Evolutionary conservation across 345 rosid species (phyloP), one percentile per base, ranked within the genome.

Genomic region (Passiflora organensis): DNA sequence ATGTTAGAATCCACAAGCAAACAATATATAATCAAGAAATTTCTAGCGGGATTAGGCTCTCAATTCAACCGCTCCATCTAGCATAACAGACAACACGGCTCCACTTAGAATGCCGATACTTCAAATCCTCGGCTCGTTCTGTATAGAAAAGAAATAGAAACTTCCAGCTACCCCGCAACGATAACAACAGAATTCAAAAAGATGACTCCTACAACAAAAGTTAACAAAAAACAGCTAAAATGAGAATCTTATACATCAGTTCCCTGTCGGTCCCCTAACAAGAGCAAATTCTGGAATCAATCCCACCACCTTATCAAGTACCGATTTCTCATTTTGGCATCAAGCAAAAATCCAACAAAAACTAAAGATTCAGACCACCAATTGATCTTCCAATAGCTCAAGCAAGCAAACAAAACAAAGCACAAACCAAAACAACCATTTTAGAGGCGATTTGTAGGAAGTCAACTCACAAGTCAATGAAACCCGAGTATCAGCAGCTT

Each of bases 401-500:
- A 22, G n/a, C 3, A 44, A 45, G 13, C 34, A 42, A 50, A 32
- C 39, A 41, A 38, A 15, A 17, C 54, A 16, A 50, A 42, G 11
- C 32, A 48, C 1, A 38, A 46, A 43, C 1, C 6, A 17, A 51
- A 42, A 60, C 9, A 37, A 38, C 55, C 41, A 37, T 16, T 59
- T 16, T 48, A 13, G 34, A 17, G 38, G 48, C 17, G 43, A 24
- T 18, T 49, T 36, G 11, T 49, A 43, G 12, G 39, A 20, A 56
- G 62, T 66, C 64, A 66, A 66, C 57, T 38, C 61, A 41, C 39
- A 24, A 50, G 63, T 48, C 56, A 42, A 65, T 25, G 42, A 56
- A 46, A 55, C 18, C 49, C 32, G 53, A 50, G 38, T 25, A 32
- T 46, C 46, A 9, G 21, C 28, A 51, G 21, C 48, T 14, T n/a